Evolutionary conservation across 192 early-diverging fungal species (phyloP), one percentile per base, ranked within the genome.

Genomic region (Glomus cerebriforme): DNA sequence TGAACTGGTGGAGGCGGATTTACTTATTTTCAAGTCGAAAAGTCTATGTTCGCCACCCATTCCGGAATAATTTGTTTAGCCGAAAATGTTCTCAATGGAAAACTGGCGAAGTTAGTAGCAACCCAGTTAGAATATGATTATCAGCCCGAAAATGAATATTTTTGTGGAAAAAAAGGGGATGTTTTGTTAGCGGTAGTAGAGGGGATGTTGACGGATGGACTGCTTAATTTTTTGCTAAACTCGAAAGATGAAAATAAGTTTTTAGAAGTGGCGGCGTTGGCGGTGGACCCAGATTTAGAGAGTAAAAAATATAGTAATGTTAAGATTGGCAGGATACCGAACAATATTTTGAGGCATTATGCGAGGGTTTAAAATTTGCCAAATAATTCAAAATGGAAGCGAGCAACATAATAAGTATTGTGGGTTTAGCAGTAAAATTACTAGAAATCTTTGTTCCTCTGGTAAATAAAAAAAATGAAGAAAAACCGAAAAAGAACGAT

Each of bases 141-240:
- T 66, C 64, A 66, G 64, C 64, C 64, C 6, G 64, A 66, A 34
- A 66, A 66, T 29, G 64, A 66, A 35, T 15, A 66, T 66, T 66
- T 66, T 66, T 66, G 64, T 29, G 64, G 64, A 13, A 66, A 66
- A 66, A 66, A 66, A 66, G 64, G 64, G 15, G 64, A 66, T 66
- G 15, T 35, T 66, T 66, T 66, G 24, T 66, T 66, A 35, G 64
- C 64, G 3, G 64, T 66, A 12, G 64, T 66, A 29, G 64, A 66
- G 1, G 64, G 64, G 6, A 66, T 66, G 64, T 15, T 66, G 34
- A 66, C 64, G 2, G 64, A 66, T 2, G 64, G 64, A 66, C 24
- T 66, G 24, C 29, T 66, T 1, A 66, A 66, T 29, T 66, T 66
- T 66, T 66, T 66, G 64, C 64, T 66, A 6, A 66, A 66, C 24